Evolutionary conservation across 371 early-diverging fungal species (phyloP).

Genomic region (Mortierella sp.): DNA sequence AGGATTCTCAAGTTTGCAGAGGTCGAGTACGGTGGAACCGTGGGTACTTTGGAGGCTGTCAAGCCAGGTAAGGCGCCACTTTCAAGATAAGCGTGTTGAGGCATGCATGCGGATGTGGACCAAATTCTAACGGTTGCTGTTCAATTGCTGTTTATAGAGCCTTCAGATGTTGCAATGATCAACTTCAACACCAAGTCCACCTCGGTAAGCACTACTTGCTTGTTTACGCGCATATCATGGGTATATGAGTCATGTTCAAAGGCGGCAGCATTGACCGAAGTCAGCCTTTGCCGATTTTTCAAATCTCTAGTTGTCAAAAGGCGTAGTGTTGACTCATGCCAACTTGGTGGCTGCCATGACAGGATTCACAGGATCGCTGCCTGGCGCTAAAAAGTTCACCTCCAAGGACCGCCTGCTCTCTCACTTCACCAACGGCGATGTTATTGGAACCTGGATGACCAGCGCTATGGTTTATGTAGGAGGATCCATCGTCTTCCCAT

Average conservation of each 20-base stretch:
- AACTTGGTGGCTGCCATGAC: constrained; percentile 62
- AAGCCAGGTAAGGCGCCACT: constrained; percentile 27
- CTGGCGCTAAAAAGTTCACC: constrained; percentile 55
- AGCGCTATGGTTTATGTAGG: constrained; percentile 43
- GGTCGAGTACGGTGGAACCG: constrained; percentile 30
- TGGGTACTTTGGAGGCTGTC: constrained; percentile 22
- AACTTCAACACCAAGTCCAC: constrained; percentile 53
- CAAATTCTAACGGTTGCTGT: not conserved
- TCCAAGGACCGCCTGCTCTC: constrained; percentile 60
- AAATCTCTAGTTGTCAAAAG: constrained; percentile 37
- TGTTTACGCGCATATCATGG: not conserved
- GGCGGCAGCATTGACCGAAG: not conserved
- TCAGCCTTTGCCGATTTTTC: not conserved
- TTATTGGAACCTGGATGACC: constrained; percentile 38
- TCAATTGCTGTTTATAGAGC: constrained; percentile 16
- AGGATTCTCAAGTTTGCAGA: constrained; percentile 38
- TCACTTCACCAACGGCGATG: constrained; percentile 55
- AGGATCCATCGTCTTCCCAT: constrained; percentile 47
- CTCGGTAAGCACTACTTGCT: constrained; percentile 17
- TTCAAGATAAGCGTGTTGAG: too few relatives aligned
- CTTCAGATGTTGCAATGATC: constrained; percentile 51
- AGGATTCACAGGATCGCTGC: constrained; percentile 56
- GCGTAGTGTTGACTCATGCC: constrained; percentile 62
- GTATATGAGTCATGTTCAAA: not conserved
- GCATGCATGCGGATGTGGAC: not conserved